Evolutionary conservation across 2,329 filamentous ascomycete species (phyloP).

Genomic region (Exutisphaerella laricina): DNA sequence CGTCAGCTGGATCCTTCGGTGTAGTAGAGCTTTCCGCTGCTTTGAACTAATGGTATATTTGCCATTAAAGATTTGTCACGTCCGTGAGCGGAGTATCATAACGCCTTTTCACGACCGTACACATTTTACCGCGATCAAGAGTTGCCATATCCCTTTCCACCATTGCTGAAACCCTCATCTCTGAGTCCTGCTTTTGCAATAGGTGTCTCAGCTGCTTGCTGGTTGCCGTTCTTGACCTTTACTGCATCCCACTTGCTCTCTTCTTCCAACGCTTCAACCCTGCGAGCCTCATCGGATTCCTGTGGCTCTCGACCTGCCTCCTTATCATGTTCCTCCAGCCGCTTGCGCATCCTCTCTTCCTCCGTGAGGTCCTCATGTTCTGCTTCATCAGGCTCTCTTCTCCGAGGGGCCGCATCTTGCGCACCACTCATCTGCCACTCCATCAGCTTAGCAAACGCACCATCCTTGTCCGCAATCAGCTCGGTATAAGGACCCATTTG

Average conservation of each 20-base stretch:
- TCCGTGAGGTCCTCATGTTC: slow-evolving; percentile 21
- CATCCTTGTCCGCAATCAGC: slow-evolving; percentile 65
- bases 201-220: slow-evolving; percentile 27
- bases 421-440: slow-evolving; percentile 96
- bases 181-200: slow-evolving; percentile 24
- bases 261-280: slow-evolving; percentile 32
- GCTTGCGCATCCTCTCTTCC: slow-evolving; percentile 46
- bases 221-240: slow-evolving; percentile 27
- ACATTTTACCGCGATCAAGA: neutral
- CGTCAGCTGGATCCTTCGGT: too few species aligned
- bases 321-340: slow-evolving; percentile 34
- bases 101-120: neutral
- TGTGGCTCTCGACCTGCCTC: slow-evolving; percentile 20
- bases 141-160: slow-evolving; percentile 13
- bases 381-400: slow-evolving; percentile 14
- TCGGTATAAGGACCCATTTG: slow-evolving; percentile 81
- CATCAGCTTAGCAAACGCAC: slow-evolving; percentile 93
- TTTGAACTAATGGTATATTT: too few species aligned
- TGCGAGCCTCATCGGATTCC: slow-evolving; percentile 30
- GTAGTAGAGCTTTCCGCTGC: too few species aligned
- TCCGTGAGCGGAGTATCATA: neutral
- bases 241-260: slow-evolving; percentile 31
- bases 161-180: slow-evolving; percentile 8
- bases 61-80: too few species aligned
- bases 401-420: slow-evolving; percentile 42